These are phyloP conservation scores for Cornus controversa DNA, from an alignment of 148 eudicot genomes.

Conservation along the genomic window DNA sequence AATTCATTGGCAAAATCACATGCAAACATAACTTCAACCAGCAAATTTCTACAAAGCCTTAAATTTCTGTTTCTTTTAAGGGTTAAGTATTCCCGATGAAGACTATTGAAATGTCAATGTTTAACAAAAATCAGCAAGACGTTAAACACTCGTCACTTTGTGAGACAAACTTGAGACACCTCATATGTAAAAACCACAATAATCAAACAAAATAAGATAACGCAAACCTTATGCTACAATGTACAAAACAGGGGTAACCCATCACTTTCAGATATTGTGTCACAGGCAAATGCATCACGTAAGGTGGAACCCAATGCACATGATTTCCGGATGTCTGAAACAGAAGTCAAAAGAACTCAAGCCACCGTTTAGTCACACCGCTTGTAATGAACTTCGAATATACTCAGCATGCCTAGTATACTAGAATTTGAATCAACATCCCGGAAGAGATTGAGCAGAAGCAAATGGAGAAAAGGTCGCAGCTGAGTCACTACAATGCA, in stretches of 20 bases:
- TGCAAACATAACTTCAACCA: not conserved
- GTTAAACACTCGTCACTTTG: not conserved
- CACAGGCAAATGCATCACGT: not conserved
- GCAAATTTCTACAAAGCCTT: not conserved
- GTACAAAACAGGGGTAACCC: not conserved
- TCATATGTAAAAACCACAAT: not conserved
- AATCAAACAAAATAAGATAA: not conserved
- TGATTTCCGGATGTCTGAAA: not conserved
- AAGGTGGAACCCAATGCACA: not conserved
- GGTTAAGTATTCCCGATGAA: not conserved
- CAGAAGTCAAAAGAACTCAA: not conserved
- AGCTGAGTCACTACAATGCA: slow-evolving; percentile 71
- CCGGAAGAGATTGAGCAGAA: slow-evolving; percentile 76
- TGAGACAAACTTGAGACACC: not conserved
- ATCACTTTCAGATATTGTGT: not conserved
- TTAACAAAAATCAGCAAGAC: not conserved
- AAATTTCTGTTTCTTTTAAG: not conserved
- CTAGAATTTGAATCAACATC: slow-evolving; percentile 23
- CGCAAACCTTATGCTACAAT: not conserved
- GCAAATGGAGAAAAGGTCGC: slow-evolving; percentile 71
- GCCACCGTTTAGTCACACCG: not conserved
- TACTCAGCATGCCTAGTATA: not conserved
- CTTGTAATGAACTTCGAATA: not conserved
- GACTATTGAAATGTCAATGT: not conserved
- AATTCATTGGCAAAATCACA: too few relatives aligned